Evolutionary conservation across 805 yeast species (phyloP), one percentile per base, ranked within the genome.

Genomic region (Saccharomycopsis olivae): DNA sequence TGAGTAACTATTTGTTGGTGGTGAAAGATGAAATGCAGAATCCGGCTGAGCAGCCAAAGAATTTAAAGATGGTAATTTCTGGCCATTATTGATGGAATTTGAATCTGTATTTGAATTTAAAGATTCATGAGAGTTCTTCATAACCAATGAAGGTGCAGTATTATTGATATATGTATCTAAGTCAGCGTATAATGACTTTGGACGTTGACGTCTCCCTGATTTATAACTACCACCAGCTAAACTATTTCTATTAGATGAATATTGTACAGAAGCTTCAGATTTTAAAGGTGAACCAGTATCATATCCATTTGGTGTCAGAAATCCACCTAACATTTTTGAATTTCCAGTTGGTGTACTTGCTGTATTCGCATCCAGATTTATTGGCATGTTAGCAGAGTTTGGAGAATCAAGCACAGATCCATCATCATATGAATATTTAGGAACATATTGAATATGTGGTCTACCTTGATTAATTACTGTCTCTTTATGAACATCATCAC

Each of bases 11-110:
- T n/a, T 21, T 8, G 35, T 11, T 18, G 38, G 33, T 3, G 43
- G 37, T 10, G 40, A 18, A 3, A 30, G 21, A 14, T 29, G 29
- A 33, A 55, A 40, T 1, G 52, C 55, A 2, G 63, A 66, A 5
- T 28, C 37, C 10, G 8, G 15, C n/a, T 13, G 30, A n/a, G 29
- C n/a, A n/a, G 27, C 28, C 19, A 36, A 30, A 33, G 32, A 31
- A 25, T 25, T 38, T 6, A 38, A 11, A 6, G 41, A 17, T 17
- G 41, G 41, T 13, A 19, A 14, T 27, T 18, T 9, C 8, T 31
- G 6, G 9, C 9, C 17, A 8, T 29, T 25, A 13, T 25, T 10
- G 6, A 23, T 21, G 33, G 29, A 13, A 15, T 1, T 65, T 59
- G 11, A 14, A 31, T 14, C 14, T 9, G 13, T 24, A n/a, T 9